Base-by-base conservation (phyloP, 75 land plant species). In the Pinus taeda region DNA sequence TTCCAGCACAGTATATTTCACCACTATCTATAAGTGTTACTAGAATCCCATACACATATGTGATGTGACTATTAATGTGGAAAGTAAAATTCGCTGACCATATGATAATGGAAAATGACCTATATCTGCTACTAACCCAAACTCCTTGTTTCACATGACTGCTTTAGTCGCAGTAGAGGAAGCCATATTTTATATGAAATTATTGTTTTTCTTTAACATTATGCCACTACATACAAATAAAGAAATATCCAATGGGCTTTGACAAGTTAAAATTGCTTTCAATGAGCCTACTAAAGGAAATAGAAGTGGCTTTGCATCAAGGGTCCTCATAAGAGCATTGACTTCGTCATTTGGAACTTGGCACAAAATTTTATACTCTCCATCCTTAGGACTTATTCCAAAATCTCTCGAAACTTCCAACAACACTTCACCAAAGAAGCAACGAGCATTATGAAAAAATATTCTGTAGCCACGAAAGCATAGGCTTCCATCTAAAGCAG, bases 1-100 rank as follows among this genome's bases (percentile, higher is more conserved):
- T 90, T 60, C 99, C 99, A 57, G 93, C 98, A 42, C 99, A 95
- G 21, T 95, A 92, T 79, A 97, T 89, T 82, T 94, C 95, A 73
- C 99, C 98, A 73, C 98, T 98, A 90, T 96, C 98, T 36, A 94
- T 85, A 64, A 96, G 99, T 37, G 66, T 89, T 49, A 88, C 95
- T 80, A 92, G 86, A 65, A 97, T 93, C 59, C 98, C 98, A 87
- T 94, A 94, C 72, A 97, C 61, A 74, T 97, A 93, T 56, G 93
- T 98, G 83, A 26, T 26, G 26, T 26, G 26, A 57, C 88, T 94
- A 81, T 97, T 95, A 60, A 87, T 90, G 78, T 91, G 88, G 76
- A 90, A 97, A 45, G 95, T 97, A 72, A 97, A 97, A 81, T 91
- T 97, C 42, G 91, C 91, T 39, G 98, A 97, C 30, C 95, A 26